Evolutionary conservation across 805 yeast species (phyloP).

Genomic region (Lipomyces chichibuensis): DNA sequence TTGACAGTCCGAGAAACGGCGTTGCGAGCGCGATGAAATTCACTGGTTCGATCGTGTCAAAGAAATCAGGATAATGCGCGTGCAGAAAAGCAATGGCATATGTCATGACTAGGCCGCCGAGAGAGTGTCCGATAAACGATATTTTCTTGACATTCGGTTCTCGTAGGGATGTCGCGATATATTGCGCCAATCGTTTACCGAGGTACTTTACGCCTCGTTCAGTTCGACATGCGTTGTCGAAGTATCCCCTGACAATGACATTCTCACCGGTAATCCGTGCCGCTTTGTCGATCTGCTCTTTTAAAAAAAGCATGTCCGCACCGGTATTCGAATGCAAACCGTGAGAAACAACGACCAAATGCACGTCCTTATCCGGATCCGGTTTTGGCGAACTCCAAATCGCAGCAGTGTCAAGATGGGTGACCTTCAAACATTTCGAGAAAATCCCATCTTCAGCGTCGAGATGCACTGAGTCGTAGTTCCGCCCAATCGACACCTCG

Average conservation of each 20-base stretch:
- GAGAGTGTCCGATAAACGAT: slow-evolving; percentile 89
- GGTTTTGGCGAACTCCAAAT: slow-evolving; percentile 76
- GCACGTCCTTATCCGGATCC: slow-evolving; percentile 60
- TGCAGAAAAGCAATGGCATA: slow-evolving; percentile 84
- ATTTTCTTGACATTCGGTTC: slow-evolving; percentile 52
- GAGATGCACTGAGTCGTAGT: slow-evolving; percentile 36
- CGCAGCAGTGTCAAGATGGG: slow-evolving; percentile 59
- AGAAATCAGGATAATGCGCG: slow-evolving; percentile 66
- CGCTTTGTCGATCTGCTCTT: slow-evolving; percentile 70
- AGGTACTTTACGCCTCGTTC: slow-evolving; percentile 84
- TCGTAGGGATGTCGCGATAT: slow-evolving; percentile 48
- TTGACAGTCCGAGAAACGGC: slow-evolving; percentile 83
- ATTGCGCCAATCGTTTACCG: slow-evolving; percentile 80
- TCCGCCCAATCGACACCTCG: slow-evolving; percentile 57
- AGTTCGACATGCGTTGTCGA: slow-evolving; percentile 83
- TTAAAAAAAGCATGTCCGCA: slow-evolving; percentile 85
- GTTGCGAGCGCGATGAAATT: slow-evolving; percentile 84
- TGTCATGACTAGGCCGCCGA: slow-evolving; percentile 91
- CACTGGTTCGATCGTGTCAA: slow-evolving; percentile 65
- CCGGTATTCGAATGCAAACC: slow-evolving; percentile 90
- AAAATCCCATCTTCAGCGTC: slow-evolving; percentile 32
- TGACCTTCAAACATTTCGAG: slow-evolving; percentile 40
- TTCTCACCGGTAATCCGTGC: slow-evolving; percentile 56
- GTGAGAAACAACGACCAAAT: slow-evolving; percentile 84
- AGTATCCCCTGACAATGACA: slow-evolving; percentile 78